These are phyloP conservation scores for Fraxinus anomala DNA, from an alignment of 257 asterid genomes.

Conservation along the genomic window DNA sequence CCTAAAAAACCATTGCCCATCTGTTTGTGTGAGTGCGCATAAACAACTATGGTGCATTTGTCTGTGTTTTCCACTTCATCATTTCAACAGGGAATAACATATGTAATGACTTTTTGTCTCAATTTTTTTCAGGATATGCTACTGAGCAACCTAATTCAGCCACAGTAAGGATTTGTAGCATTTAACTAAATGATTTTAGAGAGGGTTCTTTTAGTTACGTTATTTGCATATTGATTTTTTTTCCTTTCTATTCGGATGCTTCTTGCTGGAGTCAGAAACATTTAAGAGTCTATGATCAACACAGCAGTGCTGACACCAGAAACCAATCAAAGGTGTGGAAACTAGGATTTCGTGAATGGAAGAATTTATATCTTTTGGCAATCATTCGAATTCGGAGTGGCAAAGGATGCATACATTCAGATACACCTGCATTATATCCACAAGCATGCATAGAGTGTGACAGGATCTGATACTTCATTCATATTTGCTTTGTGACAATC, in stretches of 20 bases:
- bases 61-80: constrained; percentile 15
- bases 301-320: constrained; percentile 34
- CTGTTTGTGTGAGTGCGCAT: constrained; percentile 5
- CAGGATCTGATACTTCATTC: constrained; percentile 16
- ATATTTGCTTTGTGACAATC: background rate
- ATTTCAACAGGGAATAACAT: constrained; percentile 15
- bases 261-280: constrained; percentile 44
- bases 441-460: constrained; percentile 8
- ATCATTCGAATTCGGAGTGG: background rate
- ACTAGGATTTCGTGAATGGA: constrained; percentile 12
- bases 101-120: constrained; percentile 11
- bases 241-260: constrained; percentile 21
- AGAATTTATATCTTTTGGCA: constrained; percentile 9
- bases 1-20: background rate
- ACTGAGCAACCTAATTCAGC: constrained; percentile 52
- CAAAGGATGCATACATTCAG: constrained; percentile 7
- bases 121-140: constrained; percentile 56
- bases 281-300: constrained; percentile 43
- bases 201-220: background rate
- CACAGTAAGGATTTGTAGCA: constrained; percentile 58
- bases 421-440: background rate
- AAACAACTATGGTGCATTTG: constrained; percentile 12
- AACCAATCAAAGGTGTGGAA: constrained; percentile 53
- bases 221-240: constrained; percentile 16
- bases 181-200: background rate